phyloP scores from a whole-genome alignment of 148 eudicot genomes.

The Camellia japonica region DNA sequence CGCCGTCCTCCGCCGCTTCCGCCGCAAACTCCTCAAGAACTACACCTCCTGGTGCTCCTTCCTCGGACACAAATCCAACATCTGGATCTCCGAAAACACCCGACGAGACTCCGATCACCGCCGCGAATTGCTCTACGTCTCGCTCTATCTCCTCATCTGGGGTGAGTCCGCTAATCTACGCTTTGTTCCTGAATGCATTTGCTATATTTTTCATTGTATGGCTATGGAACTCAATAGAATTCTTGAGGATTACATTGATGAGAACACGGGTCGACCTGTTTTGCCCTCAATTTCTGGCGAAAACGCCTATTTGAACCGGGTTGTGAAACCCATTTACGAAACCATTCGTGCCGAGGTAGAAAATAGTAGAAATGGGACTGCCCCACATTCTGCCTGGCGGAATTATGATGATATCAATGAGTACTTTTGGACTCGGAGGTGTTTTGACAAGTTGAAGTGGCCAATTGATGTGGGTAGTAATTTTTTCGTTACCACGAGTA shows the following conservation, averaged over 20 bases:
- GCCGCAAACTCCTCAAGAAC: constrained; percentile 48
- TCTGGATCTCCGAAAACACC: constrained; percentile 46
- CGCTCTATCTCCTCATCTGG: constrained; percentile 66
- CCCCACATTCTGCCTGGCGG: constrained; percentile 74
- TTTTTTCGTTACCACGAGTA: constrained; percentile 48
- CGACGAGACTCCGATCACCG: constrained; percentile 45
- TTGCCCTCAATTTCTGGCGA: constrained; percentile 54
- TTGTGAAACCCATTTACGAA: constrained; percentile 74
- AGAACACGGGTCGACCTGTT: constrained; percentile 64
- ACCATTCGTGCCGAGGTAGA: constrained; percentile 57
- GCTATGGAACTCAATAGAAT: constrained; percentile 66
- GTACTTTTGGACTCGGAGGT: constrained; percentile 89
- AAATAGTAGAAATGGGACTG: constrained; percentile 65
- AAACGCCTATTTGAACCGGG: constrained; percentile 41
- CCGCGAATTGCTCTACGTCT: constrained; percentile 59
- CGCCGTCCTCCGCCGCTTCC: constrained; percentile 63
- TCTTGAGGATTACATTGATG: constrained; percentile 66
- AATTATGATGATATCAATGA: constrained; percentile 87
- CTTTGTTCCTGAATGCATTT: constrained; percentile 68
- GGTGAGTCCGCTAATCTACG: constrained; percentile 80
- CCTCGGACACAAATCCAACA: constrained; percentile 47
- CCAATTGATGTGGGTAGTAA: constrained; percentile 64
- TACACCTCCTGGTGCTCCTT: constrained; percentile 75
- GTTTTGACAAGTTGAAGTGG: constrained; percentile 74
- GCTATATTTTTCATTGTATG: constrained; percentile 69